These are phyloP conservation scores for Nidularia sp. DNA, from an alignment of 768 basidiomycete genomes.

Conservation along the genomic window DNA sequence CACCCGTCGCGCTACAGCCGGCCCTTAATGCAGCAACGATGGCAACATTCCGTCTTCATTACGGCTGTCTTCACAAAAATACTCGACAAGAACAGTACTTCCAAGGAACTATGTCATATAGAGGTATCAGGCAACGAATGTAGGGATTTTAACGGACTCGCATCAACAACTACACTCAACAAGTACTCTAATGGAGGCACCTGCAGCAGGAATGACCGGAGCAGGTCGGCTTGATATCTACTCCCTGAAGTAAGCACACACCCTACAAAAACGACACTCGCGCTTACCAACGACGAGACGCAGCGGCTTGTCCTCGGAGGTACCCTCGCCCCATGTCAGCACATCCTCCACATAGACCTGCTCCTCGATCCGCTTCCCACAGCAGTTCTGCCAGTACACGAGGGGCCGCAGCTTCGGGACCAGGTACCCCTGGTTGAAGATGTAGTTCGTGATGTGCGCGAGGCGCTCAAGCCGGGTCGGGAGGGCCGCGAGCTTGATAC, in stretches of 20 bases:
- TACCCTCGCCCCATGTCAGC: conserved; percentile 23
- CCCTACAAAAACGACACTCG: background rate
- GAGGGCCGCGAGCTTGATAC: conserved; percentile 30
- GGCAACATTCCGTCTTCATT: too few relatives aligned
- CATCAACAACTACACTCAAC: too few relatives aligned
- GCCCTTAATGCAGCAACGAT: background rate
- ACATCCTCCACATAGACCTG: conserved; percentile 17
- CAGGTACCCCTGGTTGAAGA: conserved; percentile 37
- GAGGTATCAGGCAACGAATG: too few relatives aligned
- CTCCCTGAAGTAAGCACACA: background rate
- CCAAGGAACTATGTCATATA: too few relatives aligned
- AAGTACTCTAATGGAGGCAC: background rate
- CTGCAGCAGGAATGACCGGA: background rate
- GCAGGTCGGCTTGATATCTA: background rate
- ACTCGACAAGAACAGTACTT: too few relatives aligned
- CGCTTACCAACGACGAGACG: conserved; percentile 30
- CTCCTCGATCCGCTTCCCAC: conserved; percentile 28
- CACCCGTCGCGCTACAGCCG: background rate
- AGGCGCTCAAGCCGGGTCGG: conserved; percentile 29
- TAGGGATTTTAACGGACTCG: too few relatives aligned
- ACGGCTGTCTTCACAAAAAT: too few relatives aligned
- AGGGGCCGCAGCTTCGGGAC: conserved; percentile 25
- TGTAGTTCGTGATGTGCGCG: conserved; percentile 44
- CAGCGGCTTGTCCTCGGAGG: conserved; percentile 28
- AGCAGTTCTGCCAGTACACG: conserved; percentile 36